These are phyloP conservation scores for Cladosporium sp. DNA, from an alignment of 2,329 filamentous ascomycete genomes.

Conservation along the genomic window DNA sequence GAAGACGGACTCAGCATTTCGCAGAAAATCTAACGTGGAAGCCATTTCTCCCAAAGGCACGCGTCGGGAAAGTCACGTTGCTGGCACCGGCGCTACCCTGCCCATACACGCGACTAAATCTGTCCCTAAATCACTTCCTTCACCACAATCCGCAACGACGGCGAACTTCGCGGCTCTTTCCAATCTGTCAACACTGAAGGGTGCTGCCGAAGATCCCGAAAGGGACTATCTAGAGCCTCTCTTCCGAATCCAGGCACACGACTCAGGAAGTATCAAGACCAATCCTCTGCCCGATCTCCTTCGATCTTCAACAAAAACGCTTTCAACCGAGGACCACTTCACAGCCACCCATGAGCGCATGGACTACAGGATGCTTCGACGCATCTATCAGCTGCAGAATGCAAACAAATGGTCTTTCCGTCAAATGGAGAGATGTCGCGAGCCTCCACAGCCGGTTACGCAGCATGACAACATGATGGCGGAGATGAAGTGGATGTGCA, in stretches of 20 bases:
- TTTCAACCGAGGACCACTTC: conserved; percentile 80
- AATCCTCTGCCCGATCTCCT: conserved; percentile 66
- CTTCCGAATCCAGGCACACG: conserved; percentile 55
- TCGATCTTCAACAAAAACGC: conserved; percentile 79
- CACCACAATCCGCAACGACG: not conserved
- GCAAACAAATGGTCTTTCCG: conserved; percentile 88
- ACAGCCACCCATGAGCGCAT: conserved; percentile 81
- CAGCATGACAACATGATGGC: conserved; percentile 85
- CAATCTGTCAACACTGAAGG: conserved; percentile 38
- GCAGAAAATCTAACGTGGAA: not conserved
- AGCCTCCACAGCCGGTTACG: conserved; percentile 70
- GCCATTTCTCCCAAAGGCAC: conserved; percentile 7
- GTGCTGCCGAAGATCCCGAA: conserved; percentile 43
- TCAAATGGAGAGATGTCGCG: conserved; percentile 78
- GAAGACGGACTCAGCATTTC: not conserved
- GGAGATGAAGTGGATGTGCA: conserved; percentile 98
- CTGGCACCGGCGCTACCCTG: not conserved
- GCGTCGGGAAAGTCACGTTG: not conserved
- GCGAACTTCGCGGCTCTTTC: conserved; percentile 17
- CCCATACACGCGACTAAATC: not conserved
- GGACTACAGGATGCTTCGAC: conserved; percentile 77
- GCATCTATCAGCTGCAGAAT: conserved; percentile 88
- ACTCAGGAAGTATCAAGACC: conserved; percentile 47
- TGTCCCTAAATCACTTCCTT: not conserved
- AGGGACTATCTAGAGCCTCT: conserved; percentile 61